Percentiles rank a stretch among this genome's conserved stretches.
These are phyloP conservation scores for Penicillium sumatraense DNA, from an alignment of 2,329 filamentous ascomycete genomes.

Conservation along the genomic window DNA sequence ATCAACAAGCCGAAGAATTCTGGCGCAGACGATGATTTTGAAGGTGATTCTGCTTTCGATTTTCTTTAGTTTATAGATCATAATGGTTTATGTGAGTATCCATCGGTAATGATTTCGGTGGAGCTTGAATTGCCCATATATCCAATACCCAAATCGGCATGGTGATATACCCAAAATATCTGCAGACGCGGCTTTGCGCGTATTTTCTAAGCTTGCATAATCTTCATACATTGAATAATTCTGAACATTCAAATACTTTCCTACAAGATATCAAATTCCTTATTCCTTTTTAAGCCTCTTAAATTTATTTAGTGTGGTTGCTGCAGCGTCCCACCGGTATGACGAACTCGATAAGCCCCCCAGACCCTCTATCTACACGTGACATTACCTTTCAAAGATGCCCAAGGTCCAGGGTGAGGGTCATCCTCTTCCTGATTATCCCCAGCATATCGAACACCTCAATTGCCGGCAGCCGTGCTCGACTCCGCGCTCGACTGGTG, in stretches of 20 bases:
- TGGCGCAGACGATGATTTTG: slow-evolving; percentile 31
- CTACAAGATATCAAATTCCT: not conserved
- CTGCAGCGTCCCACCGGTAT: not conserved
- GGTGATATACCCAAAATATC: slow-evolving; percentile 9
- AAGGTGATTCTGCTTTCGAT: slow-evolving; percentile 48
- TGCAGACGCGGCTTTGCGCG: not conserved
- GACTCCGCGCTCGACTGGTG: not conserved
- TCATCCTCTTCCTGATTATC: slow-evolving; percentile 14
- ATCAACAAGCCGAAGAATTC: slow-evolving; percentile 36
- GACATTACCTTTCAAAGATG: slow-evolving; percentile 17
- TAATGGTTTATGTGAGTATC: not conserved
- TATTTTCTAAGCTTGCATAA: no score
- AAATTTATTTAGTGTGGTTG: not conserved
- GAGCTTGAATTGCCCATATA: slow-evolving; percentile 1
- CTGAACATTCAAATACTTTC: no score
- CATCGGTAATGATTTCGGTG: not conserved
- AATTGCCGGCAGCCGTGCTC: not conserved
- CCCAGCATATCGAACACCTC: slow-evolving; percentile 2
- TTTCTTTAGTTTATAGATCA: slow-evolving; percentile 45
- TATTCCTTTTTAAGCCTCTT: not conserved
- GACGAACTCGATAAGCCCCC: not conserved
- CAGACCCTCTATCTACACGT: slow-evolving; percentile 4
- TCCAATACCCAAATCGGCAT: slow-evolving; percentile 2
- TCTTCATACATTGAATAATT: no score
- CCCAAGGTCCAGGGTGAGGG: slow-evolving; percentile 26